Evolutionary conservation across 73 alveolate genomes (phyloP), one percentile per base, ranked within the genome.

Genomic region (Effrenium voratum): DNA sequence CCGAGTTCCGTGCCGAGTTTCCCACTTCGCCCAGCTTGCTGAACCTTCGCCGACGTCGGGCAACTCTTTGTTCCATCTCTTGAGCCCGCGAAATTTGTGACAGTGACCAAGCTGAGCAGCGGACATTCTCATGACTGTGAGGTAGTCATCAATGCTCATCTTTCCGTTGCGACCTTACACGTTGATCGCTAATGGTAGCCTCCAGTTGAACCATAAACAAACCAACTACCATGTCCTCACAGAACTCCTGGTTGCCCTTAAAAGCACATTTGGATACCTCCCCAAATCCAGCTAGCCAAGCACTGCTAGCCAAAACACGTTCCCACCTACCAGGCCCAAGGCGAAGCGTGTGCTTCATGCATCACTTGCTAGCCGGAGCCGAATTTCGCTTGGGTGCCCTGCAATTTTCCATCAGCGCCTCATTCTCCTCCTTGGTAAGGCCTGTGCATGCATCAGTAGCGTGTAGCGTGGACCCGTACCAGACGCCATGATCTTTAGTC

Each of bases 11-110:
- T 22, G 59, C 94, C 28, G 80, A 41, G 26, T 87, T 38, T 36
- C 95, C 84, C 34, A 87, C 85, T n/a, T 87, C 95, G 41, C 95
- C 95, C 32, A 87, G 84, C 52, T 87, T 87, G 95, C 95, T 76
- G 57, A 87, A 60, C 95, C 95, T 87, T 38, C 63, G 12, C 3
- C 28, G 19, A 52, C 66, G 28, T 52, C 19, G 66, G 66, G 66
- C n/a, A n/a, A n/a, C 63, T 52, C 19, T 52, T 52, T 52, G 63
- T 8, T 19, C 19, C 19, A 12, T 52, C 63, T 52, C 8, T 52
- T 52, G 19, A 8, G 19, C 63, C 8, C 8, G 63, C 26, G 63
- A 12, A 52, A 19, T 19, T 52, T 19, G 63, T 52, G 63, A 19
- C 63, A 8, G 26, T 30, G 36, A 40, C 34, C 41, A 43, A 13